These are phyloP conservation scores for Tardiomyces depauwii DNA, from an alignment of 1,139 yeast species.

Conservation along the genomic window DNA sequence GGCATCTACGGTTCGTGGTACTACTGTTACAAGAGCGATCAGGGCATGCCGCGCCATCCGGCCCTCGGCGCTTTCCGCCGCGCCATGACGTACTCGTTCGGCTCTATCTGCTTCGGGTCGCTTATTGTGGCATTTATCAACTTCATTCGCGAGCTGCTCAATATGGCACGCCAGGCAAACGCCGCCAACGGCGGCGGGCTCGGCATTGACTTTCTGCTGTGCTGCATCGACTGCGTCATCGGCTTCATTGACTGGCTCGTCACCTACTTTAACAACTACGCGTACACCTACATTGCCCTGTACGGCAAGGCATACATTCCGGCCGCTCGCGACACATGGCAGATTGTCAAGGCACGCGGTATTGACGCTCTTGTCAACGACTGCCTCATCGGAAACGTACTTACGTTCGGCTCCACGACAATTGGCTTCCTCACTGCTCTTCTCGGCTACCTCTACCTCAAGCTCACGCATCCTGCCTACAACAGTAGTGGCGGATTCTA, in stretches of 20 bases:
- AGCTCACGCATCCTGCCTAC: constrained; percentile 62
- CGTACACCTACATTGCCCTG: constrained; percentile 77
- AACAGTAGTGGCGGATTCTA: constrained; percentile 55
- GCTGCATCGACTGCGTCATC: constrained; percentile 49
- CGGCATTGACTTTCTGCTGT: constrained; percentile 40
- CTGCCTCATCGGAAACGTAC: constrained; percentile 65
- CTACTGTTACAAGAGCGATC: constrained; percentile 63
- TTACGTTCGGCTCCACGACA: constrained; percentile 52
- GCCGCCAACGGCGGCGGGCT: constrained; percentile 35
- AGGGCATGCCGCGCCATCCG: constrained; percentile 72
- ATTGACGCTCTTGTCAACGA: constrained; percentile 82
- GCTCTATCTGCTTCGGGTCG: constrained; percentile 85
- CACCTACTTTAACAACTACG: constrained; percentile 81
- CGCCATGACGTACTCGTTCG: constrained; percentile 78
- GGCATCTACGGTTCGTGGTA: constrained; percentile 93
- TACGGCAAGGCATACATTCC: constrained; percentile 71
- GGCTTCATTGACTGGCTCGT: constrained; percentile 69
- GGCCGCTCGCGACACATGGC: constrained; percentile 77
- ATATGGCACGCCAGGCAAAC: constrained; percentile 32
- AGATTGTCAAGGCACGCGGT: constrained; percentile 67
- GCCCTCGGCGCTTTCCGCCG: constrained; percentile 75
- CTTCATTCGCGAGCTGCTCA: constrained; percentile 41
- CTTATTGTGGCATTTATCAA: constrained; percentile 70
- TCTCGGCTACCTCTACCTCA: constrained; percentile 58
- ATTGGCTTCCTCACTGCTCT: constrained; percentile 59